Evolutionary conservation across 768 basidiomycete species (phyloP).

Genomic region (Podaxis sp.): DNA sequence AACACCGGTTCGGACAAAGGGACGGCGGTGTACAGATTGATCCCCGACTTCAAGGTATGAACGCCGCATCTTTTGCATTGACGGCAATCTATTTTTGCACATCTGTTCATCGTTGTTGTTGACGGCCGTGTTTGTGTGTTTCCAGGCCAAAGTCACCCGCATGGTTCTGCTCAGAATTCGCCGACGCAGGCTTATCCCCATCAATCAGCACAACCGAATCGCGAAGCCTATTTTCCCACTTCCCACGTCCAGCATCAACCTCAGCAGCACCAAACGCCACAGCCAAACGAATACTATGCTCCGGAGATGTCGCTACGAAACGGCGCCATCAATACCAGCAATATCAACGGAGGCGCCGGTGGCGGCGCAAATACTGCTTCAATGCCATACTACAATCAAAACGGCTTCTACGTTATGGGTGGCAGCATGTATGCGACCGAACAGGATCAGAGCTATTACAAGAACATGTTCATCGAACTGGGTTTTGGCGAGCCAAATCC

Average conservation of each 20-base stretch:
- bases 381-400: slow-evolving; percentile 13
- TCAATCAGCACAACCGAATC: slow-evolving; percentile 27
- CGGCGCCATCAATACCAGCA: not conserved
- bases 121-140: not conserved
- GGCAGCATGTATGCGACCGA: slow-evolving; percentile 45
- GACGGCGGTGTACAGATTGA: slow-evolving; percentile 48
- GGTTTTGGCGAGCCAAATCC: slow-evolving; percentile 51
- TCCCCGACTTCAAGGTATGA: slow-evolving; percentile 53
- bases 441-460: slow-evolving; percentile 70
- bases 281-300: slow-evolving; percentile 21
- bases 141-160: slow-evolving; percentile 24
- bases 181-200: slow-evolving; percentile 34
- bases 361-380: slow-evolving; percentile 13
- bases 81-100: slow-evolving; percentile 11
- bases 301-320: slow-evolving; percentile 13
- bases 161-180: slow-evolving; percentile 25
- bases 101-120: slow-evolving; percentile 1
- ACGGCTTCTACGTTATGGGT: slow-evolving; percentile 31
- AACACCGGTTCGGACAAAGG: slow-evolving; percentile 48
- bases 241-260: slow-evolving; percentile 36
- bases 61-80: slow-evolving; percentile 15
- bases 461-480: slow-evolving; percentile 72
- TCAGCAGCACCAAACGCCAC: slow-evolving; percentile 29
- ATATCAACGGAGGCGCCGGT: not conserved
- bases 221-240: slow-evolving; percentile 39